Evolutionary conservation across 306 rosid species (phyloP), one percentile per base, ranked within the genome.

Genomic region (Adenanthera pavonina): DNA sequence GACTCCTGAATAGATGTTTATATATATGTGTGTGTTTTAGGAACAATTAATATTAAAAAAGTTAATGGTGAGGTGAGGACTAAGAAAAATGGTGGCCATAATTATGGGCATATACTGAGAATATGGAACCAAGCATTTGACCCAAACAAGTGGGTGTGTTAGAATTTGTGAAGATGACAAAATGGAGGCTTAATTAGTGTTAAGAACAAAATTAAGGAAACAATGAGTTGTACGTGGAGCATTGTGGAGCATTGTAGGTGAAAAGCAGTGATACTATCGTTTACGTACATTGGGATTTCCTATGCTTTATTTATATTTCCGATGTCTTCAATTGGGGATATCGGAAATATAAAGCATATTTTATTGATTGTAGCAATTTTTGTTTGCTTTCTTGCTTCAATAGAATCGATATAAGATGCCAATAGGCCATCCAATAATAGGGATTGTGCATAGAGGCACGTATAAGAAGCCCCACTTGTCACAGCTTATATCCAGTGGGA

Each of bases 41-140:
- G 20, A 83, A n/a, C 78, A 49, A 41, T 5, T 38, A 57, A 11
- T 13, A 57, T 19, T 51, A 59, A 19, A 16, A 30, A 8, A 62
- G 30, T 25, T 25, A 25, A 66, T 15, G 76, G 12, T 73, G 80
- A 44, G 79, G 61, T 84, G 59, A 78, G 72, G 62, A 84, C 81
- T 41, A 76, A 14, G 77, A 44, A 76, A 82, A 69, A 69, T 69
- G 34, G n/a, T 61, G 86, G 80, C 69, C 30, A 25, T 14, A 8
- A 57, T 35, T 47, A 75, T 56, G 12, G n/a, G 89, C 77, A 87
- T 89, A 86, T 89, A 66, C 94, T 70, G 38, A 83, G 90, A 67
- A 83, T 77, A 83, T 85, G 77, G 78, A 53, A 83, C 64, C 68
- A 75, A 73, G 46, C 61, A 72, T 80, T 67, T 66, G 91, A 82